Percentiles rank a stretch among this genome's conserved stretches.
Conservation (phyloP, 176 grass and related monocot species). For the Musa schizocarpa region DNA sequence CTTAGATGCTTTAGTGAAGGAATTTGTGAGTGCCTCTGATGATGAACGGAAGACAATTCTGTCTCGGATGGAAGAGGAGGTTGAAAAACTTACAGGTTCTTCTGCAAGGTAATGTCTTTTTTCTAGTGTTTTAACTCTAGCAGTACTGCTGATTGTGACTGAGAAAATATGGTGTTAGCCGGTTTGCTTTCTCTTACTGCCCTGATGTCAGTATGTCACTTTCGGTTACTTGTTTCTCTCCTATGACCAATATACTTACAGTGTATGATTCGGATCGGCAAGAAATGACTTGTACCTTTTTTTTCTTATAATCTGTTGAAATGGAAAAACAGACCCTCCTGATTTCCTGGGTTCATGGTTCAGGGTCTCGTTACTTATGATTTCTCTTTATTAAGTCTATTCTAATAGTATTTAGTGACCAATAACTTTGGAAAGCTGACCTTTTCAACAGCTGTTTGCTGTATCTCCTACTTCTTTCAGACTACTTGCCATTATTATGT, state of each 20-base stretch:
- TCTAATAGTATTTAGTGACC: too few species aligned
- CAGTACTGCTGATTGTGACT: neutral
- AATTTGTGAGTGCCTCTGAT: constrained; percentile 48
- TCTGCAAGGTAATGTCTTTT: constrained; percentile 54
- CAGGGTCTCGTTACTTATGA: too few species aligned
- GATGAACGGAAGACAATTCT: constrained; percentile 63
- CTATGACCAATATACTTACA: neutral
- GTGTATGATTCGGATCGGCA: neutral
- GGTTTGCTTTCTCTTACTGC: neutral
- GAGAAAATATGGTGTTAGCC: neutral
- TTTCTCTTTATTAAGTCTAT: too few species aligned
- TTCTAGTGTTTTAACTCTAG: neutral
- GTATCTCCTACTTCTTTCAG: too few species aligned
- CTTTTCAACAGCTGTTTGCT: too few species aligned
- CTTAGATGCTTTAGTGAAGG: constrained; percentile 74
- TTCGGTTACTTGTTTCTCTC: neutral
- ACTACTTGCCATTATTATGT: too few species aligned
- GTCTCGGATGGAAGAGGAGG: constrained; percentile 73
- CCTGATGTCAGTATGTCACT: neutral
- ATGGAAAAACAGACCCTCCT: too few species aligned
- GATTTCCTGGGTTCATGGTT: too few species aligned
- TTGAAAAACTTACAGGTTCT: constrained; percentile 74
- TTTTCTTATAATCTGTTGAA: neutral
- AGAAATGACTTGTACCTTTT: neutral
- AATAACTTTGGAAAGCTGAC: too few species aligned